phyloP scores from a whole-genome alignment of 768 basidiomycete genomes.

The Termitomyces sp. region DNA sequence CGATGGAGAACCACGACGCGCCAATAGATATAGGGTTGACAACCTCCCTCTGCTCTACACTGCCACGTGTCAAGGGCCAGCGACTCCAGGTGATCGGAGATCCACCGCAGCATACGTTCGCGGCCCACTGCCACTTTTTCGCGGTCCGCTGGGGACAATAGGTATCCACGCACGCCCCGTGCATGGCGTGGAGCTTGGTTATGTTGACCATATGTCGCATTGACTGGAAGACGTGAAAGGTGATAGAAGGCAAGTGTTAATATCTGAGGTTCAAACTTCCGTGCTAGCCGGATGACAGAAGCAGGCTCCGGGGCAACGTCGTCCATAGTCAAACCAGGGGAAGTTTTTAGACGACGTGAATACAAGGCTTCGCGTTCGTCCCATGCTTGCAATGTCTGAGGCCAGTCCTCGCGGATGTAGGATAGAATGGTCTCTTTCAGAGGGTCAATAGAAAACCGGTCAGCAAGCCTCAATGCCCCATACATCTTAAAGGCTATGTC shows the following conservation, averaged over 20 bases:
- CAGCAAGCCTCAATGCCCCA: constrained; percentile 19
- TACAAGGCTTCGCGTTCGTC: constrained; percentile 20
- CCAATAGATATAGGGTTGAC: constrained; percentile 18
- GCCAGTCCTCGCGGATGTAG: constrained; percentile 20
- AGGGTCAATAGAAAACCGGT: constrained; percentile 19
- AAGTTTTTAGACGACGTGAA: constrained; percentile 17
- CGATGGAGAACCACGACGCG: constrained; percentile 18
- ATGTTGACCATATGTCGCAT: constrained; percentile 16
- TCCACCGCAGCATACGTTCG: constrained; percentile 19
- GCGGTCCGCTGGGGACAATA: constrained; percentile 15
- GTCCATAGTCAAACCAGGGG: constrained; percentile 18
- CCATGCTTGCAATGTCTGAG: constrained; percentile 18
- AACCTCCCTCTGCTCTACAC: constrained; percentile 13
- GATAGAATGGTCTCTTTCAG: constrained; percentile 19
- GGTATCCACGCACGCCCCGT: constrained; percentile 15
- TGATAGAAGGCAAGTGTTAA: constrained; percentile 17
- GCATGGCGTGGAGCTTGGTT: constrained; percentile 13
- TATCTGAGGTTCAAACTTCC: constrained; percentile 17
- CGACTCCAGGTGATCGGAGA: constrained; percentile 15
- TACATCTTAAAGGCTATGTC: constrained; percentile 21
- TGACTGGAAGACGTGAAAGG: constrained; percentile 16
- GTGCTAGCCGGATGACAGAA: constrained; percentile 17
- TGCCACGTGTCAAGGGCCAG: constrained; percentile 17
- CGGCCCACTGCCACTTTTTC: constrained; percentile 17
- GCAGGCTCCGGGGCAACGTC: constrained; percentile 19